These are phyloP conservation scores for Epichloe hybrida DNA, from an alignment of 2,329 filamentous ascomycete species.

Conservation along the genomic window DNA sequence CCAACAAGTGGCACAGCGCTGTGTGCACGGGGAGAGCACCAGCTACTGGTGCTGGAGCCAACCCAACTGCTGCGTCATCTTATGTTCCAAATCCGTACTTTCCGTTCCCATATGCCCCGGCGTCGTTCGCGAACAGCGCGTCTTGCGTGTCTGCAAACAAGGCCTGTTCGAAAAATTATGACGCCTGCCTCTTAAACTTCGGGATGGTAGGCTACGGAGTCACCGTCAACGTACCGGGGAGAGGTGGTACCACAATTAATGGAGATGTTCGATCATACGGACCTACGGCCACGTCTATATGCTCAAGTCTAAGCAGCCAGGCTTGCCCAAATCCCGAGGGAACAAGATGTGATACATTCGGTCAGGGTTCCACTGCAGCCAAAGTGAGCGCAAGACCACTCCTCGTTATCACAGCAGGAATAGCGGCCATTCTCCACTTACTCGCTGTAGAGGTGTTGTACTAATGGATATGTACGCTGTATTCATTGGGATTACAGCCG, in stretches of 20 bases:
- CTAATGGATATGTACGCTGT: background rate
- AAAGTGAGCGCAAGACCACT: no score
- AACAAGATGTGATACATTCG: slow-evolving; percentile 23
- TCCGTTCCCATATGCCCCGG: slow-evolving; percentile 44
- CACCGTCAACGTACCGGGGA: slow-evolving; percentile 41
- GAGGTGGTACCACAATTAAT: slow-evolving; percentile 38
- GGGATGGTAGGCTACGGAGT: slow-evolving; percentile 32
- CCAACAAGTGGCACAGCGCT: slow-evolving; percentile 21
- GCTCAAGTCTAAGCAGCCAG: slow-evolving; percentile 38
- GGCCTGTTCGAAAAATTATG: slow-evolving; percentile 40
- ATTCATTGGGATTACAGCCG: no score
- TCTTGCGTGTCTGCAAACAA: slow-evolving; percentile 38
- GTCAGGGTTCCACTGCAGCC: slow-evolving; percentile 6
- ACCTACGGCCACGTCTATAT: slow-evolving; percentile 37
- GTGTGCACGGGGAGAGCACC: slow-evolving; percentile 45
- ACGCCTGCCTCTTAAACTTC: slow-evolving; percentile 37
- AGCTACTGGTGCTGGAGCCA: slow-evolving; percentile 21
- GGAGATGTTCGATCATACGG: slow-evolving; percentile 26
- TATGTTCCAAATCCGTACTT: slow-evolving; percentile 46
- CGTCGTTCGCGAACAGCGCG: slow-evolving; percentile 34
- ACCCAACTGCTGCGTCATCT: slow-evolving; percentile 27
- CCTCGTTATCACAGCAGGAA: background rate
- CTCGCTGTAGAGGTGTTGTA: background rate
- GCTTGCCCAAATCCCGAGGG: slow-evolving; percentile 34
- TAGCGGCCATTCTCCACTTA: background rate